Conservation (phyloP, 2,329 filamentous ascomycete genomes). For the Exophiala phaeomuriformis region DNA sequence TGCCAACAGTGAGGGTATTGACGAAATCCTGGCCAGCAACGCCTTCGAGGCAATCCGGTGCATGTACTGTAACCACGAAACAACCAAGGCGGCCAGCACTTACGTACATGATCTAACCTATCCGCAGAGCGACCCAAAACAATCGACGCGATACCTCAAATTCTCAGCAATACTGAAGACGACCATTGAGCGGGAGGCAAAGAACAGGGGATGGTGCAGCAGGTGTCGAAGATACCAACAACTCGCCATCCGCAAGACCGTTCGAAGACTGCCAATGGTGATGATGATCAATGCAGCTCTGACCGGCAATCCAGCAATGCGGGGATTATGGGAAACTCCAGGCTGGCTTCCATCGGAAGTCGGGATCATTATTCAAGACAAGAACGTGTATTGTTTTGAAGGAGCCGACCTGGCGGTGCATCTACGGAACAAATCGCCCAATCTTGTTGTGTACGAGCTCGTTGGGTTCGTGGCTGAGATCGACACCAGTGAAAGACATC, state of each 20-base stretch:
- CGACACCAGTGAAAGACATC: constrained; percentile 74
- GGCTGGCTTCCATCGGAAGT: constrained; percentile 93
- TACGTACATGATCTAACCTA: constrained; percentile 84
- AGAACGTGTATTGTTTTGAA: constrained; percentile 92
- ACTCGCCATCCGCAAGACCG: constrained; percentile 73
- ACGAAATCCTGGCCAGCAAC: constrained; percentile 51
- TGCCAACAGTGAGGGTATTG: constrained; percentile 57
- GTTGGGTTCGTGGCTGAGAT: constrained; percentile 87
- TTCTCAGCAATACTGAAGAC: constrained; percentile 91
- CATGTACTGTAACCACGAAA: constrained; percentile 80
- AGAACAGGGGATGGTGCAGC: constrained; percentile 86
- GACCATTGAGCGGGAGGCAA: constrained; percentile 82
- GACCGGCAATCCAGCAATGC: constrained; percentile 63
- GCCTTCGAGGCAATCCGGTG: constrained; percentile 61
- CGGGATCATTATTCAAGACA: constrained; percentile 79
- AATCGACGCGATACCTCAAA: constrained; percentile 42
- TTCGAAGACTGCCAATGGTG: constrained; percentile 75
- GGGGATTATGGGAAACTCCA: constrained; percentile 72
- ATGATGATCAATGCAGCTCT: constrained; percentile 78
- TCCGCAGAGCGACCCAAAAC: constrained; percentile 45
- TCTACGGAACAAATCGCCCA: constrained; percentile 68
- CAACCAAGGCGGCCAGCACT: constrained; percentile 67
- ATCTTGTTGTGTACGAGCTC: constrained; percentile 82
- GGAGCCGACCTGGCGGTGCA: constrained; percentile 80
- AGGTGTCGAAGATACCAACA: constrained; percentile 86